Percentiles rank a stretch among this genome's conserved stretches.
These are phyloP conservation scores for Trebouxia sp. DNA, from an alignment of 139 green algal species.

Conservation along the genomic window DNA sequence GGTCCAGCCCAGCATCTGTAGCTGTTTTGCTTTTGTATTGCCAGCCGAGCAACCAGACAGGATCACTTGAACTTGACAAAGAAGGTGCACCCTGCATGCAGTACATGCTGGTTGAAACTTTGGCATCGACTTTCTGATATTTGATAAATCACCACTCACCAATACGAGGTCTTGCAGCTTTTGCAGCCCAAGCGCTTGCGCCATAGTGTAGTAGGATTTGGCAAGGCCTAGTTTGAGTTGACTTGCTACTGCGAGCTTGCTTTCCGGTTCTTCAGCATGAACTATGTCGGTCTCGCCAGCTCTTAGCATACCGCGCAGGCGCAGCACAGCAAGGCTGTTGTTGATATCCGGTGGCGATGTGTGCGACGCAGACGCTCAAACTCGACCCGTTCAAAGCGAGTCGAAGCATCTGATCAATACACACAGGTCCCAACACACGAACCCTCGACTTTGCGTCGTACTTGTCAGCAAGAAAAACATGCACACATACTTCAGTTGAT, in stretches of 20 bases:
- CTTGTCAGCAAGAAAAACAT: too few species aligned
- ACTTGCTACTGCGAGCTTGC: conserved; percentile 23
- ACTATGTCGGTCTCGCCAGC: background rate
- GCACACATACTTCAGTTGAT: too few species aligned
- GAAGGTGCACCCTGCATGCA: conserved; percentile 1
- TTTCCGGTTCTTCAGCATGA: background rate
- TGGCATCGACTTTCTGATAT: background rate
- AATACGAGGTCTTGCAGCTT: conserved; percentile 60
- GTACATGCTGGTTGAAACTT: background rate
- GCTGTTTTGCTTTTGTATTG: background rate
- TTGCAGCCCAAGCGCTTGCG: conserved; percentile 57
- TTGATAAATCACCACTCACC: conserved; percentile 11
- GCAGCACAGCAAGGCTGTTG: background rate
- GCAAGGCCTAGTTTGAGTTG: conserved; percentile 40
- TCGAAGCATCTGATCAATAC: conserved; percentile 24
- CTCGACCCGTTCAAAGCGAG: background rate
- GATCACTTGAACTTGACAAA: background rate
- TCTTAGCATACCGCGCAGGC: background rate
- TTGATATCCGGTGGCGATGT: too few species aligned
- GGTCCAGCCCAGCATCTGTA: background rate
- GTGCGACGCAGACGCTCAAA: too few species aligned
- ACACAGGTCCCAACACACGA: too few species aligned
- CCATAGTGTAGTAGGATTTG: conserved; percentile 50
- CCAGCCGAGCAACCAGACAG: background rate
- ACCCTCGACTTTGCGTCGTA: too few species aligned